Evolutionary conservation across 2,329 filamentous ascomycete genomes (phyloP).

Genomic region (Dichotomopilus funicola): DNA sequence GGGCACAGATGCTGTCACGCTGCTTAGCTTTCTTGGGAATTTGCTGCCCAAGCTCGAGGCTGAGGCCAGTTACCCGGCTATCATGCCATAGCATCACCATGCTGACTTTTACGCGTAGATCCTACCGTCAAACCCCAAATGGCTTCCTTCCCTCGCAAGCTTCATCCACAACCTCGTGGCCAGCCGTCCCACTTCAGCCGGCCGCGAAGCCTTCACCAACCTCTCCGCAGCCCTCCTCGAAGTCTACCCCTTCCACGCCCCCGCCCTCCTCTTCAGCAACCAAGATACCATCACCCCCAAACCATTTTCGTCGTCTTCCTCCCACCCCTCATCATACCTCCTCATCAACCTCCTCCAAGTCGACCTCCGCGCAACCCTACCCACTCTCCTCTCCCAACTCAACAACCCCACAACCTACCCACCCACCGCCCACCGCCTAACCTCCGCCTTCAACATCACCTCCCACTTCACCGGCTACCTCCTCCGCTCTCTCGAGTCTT

Average conservation of each 20-base stretch:
- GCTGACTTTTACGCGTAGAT: conserved; percentile 31
- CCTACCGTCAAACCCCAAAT: conserved; percentile 43
- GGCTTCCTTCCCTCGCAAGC: conserved; percentile 43
- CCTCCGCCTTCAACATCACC: conserved; percentile 56
- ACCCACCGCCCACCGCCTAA: conserved; percentile 45
- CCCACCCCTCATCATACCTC: conserved; percentile 52
- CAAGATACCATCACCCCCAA: conserved; percentile 15
- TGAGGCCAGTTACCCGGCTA: conserved; percentile 34
- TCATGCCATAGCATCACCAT: neutral
- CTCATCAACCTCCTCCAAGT: conserved; percentile 60
- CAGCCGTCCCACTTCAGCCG: conserved; percentile 47
- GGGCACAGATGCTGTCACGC: conserved; percentile 53
- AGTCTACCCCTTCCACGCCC: conserved; percentile 41
- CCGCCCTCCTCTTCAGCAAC: conserved; percentile 48
- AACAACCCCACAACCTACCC: conserved; percentile 47
- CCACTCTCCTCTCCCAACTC: conserved; percentile 51
- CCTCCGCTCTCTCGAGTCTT: conserved; percentile 35
- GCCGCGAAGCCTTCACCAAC: conserved; percentile 53
- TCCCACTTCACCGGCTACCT: conserved; percentile 55
- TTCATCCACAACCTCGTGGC: conserved; percentile 49
- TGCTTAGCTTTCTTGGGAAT: conserved; percentile 50
- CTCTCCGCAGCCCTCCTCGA: conserved; percentile 52
- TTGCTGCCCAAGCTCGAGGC: conserved; percentile 45
- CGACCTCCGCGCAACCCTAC: conserved; percentile 57
- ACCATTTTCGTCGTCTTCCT: conserved; percentile 10